Evolutionary conservation across 176 grass and related monocot species (phyloP), one percentile per base, ranked within the genome.

Genomic region (Zea luxurians): DNA sequence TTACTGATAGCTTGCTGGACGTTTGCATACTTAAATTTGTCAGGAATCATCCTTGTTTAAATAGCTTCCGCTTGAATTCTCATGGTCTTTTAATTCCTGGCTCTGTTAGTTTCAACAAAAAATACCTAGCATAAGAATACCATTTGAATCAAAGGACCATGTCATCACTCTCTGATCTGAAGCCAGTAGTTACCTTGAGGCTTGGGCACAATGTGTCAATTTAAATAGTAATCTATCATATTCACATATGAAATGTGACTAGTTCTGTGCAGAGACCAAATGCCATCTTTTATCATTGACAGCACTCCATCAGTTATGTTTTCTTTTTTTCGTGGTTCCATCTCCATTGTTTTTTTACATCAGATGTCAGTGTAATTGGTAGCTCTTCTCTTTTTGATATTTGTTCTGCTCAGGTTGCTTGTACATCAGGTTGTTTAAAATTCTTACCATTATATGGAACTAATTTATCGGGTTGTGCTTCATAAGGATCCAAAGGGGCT

Each of bases 401-500:
- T 77, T 83, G n/a, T 66, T 80, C 7, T 74, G 10, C 76, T 75
- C 34, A 48, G 27, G 37, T 75, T 68, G 13, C 12, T 70, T 47
- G 55, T 69, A 7, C 20, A 20, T 70, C 40, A 66, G 36, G 48
- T 70, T 70, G 8, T 57, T 66, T 13, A 8, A 3, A 62, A 3
- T 49, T 66, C 10, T 57, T 64, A 50, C 15, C 35, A 12, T 36
- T 70, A 4, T 65, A 20, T 50, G 68, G 11, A 77, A 79, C 48
- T 89, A 61, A 72, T 81, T 68, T 16, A 66, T 89, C 38, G 38
- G 85, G 36, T 72, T 65, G 57, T 83, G 49, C 21, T 71, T 86
- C 45, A 79, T 78, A 89, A 97, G 94, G 77, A 78, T 81, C 73
- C 18, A 47, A 88, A 82, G 85, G 85, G 34, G 64, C 55, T 69